Conservation (phyloP, 208 protist genomes). For the Leishmania lainsoni region DNA sequence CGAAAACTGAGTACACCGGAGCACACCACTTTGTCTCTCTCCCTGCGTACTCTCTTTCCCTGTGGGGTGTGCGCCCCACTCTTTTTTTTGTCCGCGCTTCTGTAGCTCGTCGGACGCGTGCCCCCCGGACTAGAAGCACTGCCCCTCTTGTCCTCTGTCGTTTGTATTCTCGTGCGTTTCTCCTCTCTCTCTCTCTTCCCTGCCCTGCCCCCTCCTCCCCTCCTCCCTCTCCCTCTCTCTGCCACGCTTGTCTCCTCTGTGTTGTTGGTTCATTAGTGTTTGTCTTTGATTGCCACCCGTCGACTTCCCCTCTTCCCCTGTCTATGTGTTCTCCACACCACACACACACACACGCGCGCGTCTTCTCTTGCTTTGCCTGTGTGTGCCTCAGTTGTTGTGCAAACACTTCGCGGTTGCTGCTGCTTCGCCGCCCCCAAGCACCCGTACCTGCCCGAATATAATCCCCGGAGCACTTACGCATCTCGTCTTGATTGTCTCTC, state of each 20-base stretch:
- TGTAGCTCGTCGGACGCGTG: background rate
- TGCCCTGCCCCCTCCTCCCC: background rate
- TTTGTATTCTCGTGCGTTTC: background rate
- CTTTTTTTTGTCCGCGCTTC: background rate
- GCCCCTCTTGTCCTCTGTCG: conserved; percentile 1
- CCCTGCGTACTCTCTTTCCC: background rate
- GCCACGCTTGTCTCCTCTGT: too few relatives aligned
- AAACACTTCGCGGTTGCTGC: background rate
- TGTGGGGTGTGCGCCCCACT: background rate
- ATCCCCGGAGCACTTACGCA: background rate
- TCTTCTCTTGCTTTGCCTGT: background rate
- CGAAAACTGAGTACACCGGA: background rate
- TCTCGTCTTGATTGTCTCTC: background rate
- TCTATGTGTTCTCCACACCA: background rate
- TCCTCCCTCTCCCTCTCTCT: background rate
- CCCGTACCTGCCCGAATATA: background rate
- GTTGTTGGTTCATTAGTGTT: background rate
- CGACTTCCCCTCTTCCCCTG: background rate
- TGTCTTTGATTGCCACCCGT: background rate
- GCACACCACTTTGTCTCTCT: background rate
- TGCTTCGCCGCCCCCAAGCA: background rate
- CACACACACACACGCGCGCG: too few relatives aligned
- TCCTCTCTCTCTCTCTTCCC: conserved; percentile 15
- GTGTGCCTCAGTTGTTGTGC: background rate
- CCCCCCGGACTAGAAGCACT: background rate